A percentile compares a stretch with the other conserved stretches of the same genome.
phyloP scores from a whole-genome alignment of 805 yeast genomes.

The Metschnikowia similis region DNA sequence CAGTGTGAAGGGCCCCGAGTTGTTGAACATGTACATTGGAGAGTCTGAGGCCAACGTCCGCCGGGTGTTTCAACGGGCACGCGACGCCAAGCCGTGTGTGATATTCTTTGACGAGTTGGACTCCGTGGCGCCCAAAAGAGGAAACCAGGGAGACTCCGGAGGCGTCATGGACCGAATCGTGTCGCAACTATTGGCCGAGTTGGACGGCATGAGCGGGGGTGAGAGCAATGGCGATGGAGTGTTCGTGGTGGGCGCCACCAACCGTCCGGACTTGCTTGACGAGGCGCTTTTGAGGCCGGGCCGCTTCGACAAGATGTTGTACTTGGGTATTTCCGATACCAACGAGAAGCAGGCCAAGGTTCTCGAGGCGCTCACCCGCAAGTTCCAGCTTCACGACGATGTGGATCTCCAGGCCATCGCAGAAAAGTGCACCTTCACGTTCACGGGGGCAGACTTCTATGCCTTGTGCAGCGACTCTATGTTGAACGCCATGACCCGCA shows the following conservation, averaged over 20 bases:
- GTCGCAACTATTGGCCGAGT: slow-evolving; percentile 88
- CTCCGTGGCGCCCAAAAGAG: slow-evolving; percentile 97
- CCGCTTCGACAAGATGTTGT: slow-evolving; percentile 91
- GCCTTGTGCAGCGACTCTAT: slow-evolving; percentile 94
- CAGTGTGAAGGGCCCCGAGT: slow-evolving; percentile 96
- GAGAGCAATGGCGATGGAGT: slow-evolving; percentile 65
- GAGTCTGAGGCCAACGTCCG: slow-evolving; percentile 98
- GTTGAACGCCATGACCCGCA: slow-evolving; percentile 93
- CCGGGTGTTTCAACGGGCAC: slow-evolving; percentile 85
- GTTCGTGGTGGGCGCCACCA: slow-evolving; percentile 98
- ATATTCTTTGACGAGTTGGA: slow-evolving; percentile 96
- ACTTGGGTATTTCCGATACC: slow-evolving; percentile 89
- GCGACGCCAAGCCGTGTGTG: slow-evolving; percentile 97
- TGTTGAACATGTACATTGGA: slow-evolving; percentile 96
- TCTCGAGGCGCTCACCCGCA: slow-evolving; percentile 82
- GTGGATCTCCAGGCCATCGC: slow-evolving; percentile 63
- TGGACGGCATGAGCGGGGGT: slow-evolving; percentile 90
- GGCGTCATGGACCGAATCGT: slow-evolving; percentile 99
- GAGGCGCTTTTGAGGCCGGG: slow-evolving; percentile 94
- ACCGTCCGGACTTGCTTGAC: slow-evolving; percentile 91
- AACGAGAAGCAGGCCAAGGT: slow-evolving; percentile 84
- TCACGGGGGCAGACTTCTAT: slow-evolving; percentile 97
- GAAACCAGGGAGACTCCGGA: slow-evolving; percentile 97
- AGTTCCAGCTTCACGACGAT: slow-evolving; percentile 57
- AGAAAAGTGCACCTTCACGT: slow-evolving; percentile 75